phyloP scores from a whole-genome alignment of 495 filamentous ascomycete species.

The Hypoxylon lenormandii region DNA sequence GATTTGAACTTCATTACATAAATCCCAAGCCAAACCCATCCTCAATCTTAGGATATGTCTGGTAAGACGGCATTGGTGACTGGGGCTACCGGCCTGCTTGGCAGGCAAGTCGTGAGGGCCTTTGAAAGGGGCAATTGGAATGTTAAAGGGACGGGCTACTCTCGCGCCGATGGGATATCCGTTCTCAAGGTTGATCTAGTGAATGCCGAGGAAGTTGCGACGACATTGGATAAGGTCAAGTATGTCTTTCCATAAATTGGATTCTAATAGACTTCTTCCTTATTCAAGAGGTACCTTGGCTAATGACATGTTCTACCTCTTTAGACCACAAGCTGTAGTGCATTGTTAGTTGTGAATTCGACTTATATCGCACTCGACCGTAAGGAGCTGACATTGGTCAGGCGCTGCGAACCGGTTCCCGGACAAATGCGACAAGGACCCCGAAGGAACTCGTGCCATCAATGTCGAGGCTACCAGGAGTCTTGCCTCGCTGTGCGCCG shows the following conservation, averaged over 20 bases:
- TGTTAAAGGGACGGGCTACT: slow-evolving; percentile 81
- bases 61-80: slow-evolving; percentile 77
- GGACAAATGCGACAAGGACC: slow-evolving; percentile 83
- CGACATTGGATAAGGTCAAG: slow-evolving; percentile 73
- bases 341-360: slow-evolving; percentile 73
- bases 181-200: slow-evolving; percentile 82
- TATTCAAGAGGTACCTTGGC: neutral
- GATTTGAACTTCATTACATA: neutral
- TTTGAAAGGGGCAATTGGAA: slow-evolving; percentile 78
- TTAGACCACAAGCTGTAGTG: slow-evolving; percentile 82
- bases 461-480: slow-evolving; percentile 77
- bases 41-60: slow-evolving; percentile 35
- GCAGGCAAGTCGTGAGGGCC: slow-evolving; percentile 79
- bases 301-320: slow-evolving; percentile 14
- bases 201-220: slow-evolving; percentile 70
- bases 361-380: neutral
- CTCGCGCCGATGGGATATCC: slow-evolving; percentile 76
- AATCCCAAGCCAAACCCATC: neutral
- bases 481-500: slow-evolving; percentile 74
- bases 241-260: slow-evolving; percentile 48
- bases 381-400: slow-evolving; percentile 48
- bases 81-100: slow-evolving; percentile 85
- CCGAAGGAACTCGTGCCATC: slow-evolving; percentile 76
- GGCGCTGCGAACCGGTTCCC: slow-evolving; percentile 92
- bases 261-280: neutral